phyloP scores from a whole-genome alignment of 352 stramenopile species.

The Phytophthora ramorum region DNA sequence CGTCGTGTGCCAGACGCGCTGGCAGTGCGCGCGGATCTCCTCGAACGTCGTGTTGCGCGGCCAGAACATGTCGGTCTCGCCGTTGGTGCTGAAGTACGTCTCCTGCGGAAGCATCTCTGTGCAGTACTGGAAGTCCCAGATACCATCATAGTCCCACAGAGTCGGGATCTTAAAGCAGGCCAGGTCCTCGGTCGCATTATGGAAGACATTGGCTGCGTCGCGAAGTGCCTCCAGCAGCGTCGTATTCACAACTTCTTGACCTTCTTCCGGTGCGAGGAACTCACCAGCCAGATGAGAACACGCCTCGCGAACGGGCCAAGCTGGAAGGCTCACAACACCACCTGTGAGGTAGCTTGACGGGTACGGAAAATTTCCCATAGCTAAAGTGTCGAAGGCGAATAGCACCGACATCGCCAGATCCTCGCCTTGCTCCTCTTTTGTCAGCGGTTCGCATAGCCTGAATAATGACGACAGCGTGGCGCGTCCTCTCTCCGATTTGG shows the following conservation, averaged over 20 bases:
- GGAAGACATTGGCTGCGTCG: slow-evolving; percentile 85
- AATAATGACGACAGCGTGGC: slow-evolving; percentile 68
- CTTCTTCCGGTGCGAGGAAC: slow-evolving; percentile 43
- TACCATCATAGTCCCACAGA: slow-evolving; percentile 80
- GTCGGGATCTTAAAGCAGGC: slow-evolving; percentile 79
- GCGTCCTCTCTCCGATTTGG: slow-evolving; percentile 62
- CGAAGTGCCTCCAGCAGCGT: slow-evolving; percentile 59
- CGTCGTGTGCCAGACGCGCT: slow-evolving; percentile 65
- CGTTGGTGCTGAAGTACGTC: slow-evolving; percentile 91
- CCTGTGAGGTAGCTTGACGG: slow-evolving; percentile 93
- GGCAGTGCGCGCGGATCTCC: slow-evolving; percentile 67
- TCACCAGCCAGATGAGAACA: slow-evolving; percentile 75
- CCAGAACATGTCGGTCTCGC: slow-evolving; percentile 94
- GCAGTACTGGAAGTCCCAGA: slow-evolving; percentile 94
- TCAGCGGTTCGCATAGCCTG: slow-evolving; percentile 69
- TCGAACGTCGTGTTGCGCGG: slow-evolving; percentile 64
- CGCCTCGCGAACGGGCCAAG: slow-evolving; percentile 93
- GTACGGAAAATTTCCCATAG: slow-evolving; percentile 97
- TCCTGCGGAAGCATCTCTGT: slow-evolving; percentile 92
- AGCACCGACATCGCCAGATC: slow-evolving; percentile 77
- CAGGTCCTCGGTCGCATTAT: slow-evolving; percentile 87
- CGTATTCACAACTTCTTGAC: slow-evolving; percentile 16
- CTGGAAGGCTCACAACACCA: slow-evolving; percentile 73
- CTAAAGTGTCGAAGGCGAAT: slow-evolving; percentile 93
- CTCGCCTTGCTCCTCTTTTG: slow-evolving; percentile 49